A percentile compares a stretch with the other conserved stretches of the same genome.
Evolutionary conservation across 177 flowering plant species (phyloP).

Genomic region (Tripterygium wilfordii): DNA sequence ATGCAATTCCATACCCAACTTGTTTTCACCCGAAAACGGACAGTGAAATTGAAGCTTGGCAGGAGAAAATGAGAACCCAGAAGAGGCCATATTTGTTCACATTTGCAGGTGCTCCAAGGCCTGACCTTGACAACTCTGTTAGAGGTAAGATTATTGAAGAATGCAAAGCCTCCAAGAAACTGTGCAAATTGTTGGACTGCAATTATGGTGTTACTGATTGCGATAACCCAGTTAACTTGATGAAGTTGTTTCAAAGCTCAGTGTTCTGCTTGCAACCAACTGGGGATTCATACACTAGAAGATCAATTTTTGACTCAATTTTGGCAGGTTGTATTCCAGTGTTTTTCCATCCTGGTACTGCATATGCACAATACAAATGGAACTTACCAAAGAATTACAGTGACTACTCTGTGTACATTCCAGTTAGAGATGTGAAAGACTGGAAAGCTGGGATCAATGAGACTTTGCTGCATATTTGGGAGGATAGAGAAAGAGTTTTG

Average conservation of each 20-base stretch:
- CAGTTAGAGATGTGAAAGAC: slow-evolving; percentile 18
- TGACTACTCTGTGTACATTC: slow-evolving; percentile 23
- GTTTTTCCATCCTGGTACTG: slow-evolving; percentile 33
- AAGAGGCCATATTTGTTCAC: slow-evolving; percentile 18
- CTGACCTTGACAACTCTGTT: slow-evolving; percentile 12
- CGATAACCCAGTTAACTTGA: slow-evolving; percentile 19
- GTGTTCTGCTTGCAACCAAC: slow-evolving; percentile 30
- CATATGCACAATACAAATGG: slow-evolving; percentile 30
- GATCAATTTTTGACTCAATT: slow-evolving; percentile 29
- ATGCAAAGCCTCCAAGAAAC: slow-evolving; percentile 14
- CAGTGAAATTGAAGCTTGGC: slow-evolving; percentile 17
- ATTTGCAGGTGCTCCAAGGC: slow-evolving; percentile 28
- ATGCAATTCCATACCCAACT: slow-evolving; percentile 31
- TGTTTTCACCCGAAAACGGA: slow-evolving; percentile 21
- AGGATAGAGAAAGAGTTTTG: slow-evolving; percentile 6
- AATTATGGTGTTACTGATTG: slow-evolving; percentile 16
- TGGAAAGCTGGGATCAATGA: slow-evolving; percentile 13
- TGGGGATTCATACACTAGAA: slow-evolving; percentile 33
- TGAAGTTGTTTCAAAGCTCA: slow-evolving; percentile 21
- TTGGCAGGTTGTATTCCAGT: slow-evolving; percentile 35
- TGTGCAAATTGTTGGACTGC: slow-evolving; percentile 23
- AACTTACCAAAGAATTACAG: slow-evolving; percentile 22
- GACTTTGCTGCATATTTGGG: slow-evolving; percentile 14
- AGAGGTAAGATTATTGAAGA: slow-evolving; percentile 21
- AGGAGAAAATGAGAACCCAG: slow-evolving; percentile 9